These are phyloP conservation scores for Sechiopsis laciniata DNA, from an alignment of 306 rosid genomes.

Conservation along the genomic window DNA sequence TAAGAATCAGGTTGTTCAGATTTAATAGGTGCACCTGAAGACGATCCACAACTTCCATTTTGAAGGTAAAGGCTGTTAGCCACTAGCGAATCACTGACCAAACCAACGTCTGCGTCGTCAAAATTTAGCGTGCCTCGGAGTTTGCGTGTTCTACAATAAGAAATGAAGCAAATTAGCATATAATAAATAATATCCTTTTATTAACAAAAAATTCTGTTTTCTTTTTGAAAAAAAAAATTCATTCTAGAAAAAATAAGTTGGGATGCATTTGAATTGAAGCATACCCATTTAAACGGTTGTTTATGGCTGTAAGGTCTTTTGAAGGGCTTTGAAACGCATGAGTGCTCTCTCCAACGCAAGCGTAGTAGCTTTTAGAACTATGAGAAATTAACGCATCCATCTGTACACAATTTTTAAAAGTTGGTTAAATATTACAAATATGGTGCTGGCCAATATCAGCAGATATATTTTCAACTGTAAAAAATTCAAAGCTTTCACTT, in stretches of 20 bases:
- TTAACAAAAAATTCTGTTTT: background rate
- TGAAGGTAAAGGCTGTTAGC: conserved; percentile 88
- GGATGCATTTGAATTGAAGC: conserved; percentile 9
- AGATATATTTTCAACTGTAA: background rate
- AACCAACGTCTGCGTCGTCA: conserved; percentile 70
- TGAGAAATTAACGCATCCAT: conserved; percentile 97
- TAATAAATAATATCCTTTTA: background rate
- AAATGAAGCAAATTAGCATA: conserved; percentile 10
- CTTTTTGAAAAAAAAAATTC: too few relatives aligned
- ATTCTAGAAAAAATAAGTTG: background rate
- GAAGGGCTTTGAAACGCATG: conserved; percentile 99
- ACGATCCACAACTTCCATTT: conserved; percentile 72
- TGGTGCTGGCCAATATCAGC: too few relatives aligned
- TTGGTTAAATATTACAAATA: conserved; percentile 8
- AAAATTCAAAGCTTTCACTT: too few relatives aligned
- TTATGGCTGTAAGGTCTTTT: conserved; percentile 89
- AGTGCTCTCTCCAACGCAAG: conserved; percentile 98
- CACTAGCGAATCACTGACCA: conserved; percentile 91
- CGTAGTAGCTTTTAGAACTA: conserved; percentile 90
- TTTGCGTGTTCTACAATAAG: conserved; percentile 54
- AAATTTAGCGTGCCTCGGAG: conserved; percentile 73
- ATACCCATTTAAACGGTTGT: conserved; percentile 85
- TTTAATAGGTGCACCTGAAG: conserved; percentile 70
- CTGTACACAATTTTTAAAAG: conserved; percentile 33
- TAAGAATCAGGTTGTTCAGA: conserved; percentile 73